Base-by-base conservation (phyloP, 768 basidiomycete species). In the Russula sp. region DNA sequence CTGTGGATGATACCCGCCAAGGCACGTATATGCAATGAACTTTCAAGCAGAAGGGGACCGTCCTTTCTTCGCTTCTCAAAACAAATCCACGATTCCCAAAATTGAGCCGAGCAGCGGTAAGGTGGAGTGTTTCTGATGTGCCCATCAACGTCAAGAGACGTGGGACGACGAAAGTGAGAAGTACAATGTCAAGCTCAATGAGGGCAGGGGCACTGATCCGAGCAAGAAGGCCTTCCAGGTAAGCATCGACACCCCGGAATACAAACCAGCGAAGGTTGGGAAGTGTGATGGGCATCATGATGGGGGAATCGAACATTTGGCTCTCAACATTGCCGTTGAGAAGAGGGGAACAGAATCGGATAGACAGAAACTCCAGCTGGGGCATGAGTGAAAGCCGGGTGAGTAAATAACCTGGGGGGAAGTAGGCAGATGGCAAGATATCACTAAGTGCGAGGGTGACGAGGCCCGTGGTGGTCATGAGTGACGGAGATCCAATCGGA, bases 331-430 rank as follows among this genome's bases (percentile, higher is more conserved):
- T 22, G 2, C 18, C 27, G 14, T 37, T 40, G 6, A 35, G 35
- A 49, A 39, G 13, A 16, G 35, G 35, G 2, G 20, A 40, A 6
- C 10, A 37, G 14, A 50, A 40, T 10, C 16, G 3, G 5, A 59
- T 50, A 2, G 9, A 10, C 4, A 59, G 37, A 6, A 4, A 32
- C 37, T 50, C 57, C 27, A 59, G 39, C 2, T 20, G 57, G 13
- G 27, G 57, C 57, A 59, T 50, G 31, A 40, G 18, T n/a, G 48
- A 51, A 32, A 59, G 57, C 11, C 49, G 37, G n/a, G 37, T 37
- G 49, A 59, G 37, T 6, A 50, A 18, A 16, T 58, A 9, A n/a
- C 37, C 27, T n/a, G 57, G 57, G 6, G 13, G 8, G 35, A 40
- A 49, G 31, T 51, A 47, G n/a, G 32, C 32, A 0, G 11, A 2